These are phyloP conservation scores for Lactarius indigo DNA, from an alignment of 768 basidiomycete genomes.

Conservation along the genomic window DNA sequence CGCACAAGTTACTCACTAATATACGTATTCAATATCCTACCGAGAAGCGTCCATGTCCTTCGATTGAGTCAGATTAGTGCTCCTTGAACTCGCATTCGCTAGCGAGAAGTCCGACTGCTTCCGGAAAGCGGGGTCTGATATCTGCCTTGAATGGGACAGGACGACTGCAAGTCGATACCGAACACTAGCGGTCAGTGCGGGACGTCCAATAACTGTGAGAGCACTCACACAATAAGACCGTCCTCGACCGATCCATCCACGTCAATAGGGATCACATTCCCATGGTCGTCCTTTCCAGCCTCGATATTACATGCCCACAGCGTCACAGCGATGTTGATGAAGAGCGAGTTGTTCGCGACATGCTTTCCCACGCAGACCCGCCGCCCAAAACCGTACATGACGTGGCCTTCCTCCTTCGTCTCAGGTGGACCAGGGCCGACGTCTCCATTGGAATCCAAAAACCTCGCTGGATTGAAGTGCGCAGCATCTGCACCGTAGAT, in stretches of 20 bases:
- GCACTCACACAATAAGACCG: constrained; percentile 4
- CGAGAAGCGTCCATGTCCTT: too few species aligned
- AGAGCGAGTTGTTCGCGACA: constrained; percentile 30
- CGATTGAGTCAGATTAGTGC: too few species aligned
- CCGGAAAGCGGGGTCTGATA: constrained; percentile 10
- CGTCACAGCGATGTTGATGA: constrained; percentile 33
- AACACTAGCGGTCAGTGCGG: background rate
- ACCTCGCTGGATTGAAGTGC: constrained; percentile 28
- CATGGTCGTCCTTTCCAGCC: background rate
- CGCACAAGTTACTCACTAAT: too few species aligned
- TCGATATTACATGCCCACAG: constrained; percentile 29
- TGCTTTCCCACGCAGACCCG: constrained; percentile 9
- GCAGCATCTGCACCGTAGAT: constrained; percentile 29
- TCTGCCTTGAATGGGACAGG: constrained; percentile 10
- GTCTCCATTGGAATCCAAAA: constrained; percentile 28
- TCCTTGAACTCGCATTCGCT: background rate
- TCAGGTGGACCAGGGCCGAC: constrained; percentile 19
- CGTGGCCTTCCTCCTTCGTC: constrained; percentile 31
- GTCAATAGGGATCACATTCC: constrained; percentile 6
- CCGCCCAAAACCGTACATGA: constrained; percentile 31
- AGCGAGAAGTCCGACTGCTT: constrained; percentile 3
- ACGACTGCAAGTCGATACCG: background rate
- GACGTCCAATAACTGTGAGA: background rate
- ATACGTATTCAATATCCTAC: too few species aligned
- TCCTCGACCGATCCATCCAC: constrained; percentile 1